These are phyloP conservation scores for Mycena epipterygia DNA, from an alignment of 768 basidiomycete genomes.

Conservation along the genomic window DNA sequence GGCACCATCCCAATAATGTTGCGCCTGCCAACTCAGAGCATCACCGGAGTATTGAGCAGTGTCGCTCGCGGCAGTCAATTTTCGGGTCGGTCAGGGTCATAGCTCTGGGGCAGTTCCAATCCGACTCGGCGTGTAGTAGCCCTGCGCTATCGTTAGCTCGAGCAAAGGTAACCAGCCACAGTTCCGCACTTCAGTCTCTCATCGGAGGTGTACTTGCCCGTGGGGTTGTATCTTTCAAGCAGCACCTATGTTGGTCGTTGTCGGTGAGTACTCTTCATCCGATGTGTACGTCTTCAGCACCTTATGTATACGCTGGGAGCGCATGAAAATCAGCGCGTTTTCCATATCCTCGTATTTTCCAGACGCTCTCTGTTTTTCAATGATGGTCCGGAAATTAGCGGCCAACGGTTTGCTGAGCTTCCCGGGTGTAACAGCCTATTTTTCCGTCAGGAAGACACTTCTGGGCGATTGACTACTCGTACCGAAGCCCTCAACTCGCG, in stretches of 20 bases:
- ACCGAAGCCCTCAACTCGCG: constrained; percentile 70
- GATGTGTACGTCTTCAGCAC: constrained; percentile 51
- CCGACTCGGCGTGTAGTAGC: constrained; percentile 92
- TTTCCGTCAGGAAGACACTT: neutral
- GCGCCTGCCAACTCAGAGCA: neutral
- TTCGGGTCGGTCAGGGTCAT: constrained; percentile 38
- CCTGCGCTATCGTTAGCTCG: constrained; percentile 21
- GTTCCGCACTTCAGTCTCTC: constrained; percentile 72
- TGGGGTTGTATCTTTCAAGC: constrained; percentile 90
- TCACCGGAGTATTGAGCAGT: neutral
- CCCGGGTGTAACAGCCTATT: constrained; percentile 49
- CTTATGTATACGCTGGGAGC: constrained; percentile 82
- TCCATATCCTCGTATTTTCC: constrained; percentile 58
- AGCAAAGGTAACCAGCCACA: neutral
- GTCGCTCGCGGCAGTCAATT: neutral
- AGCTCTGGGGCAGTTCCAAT: constrained; percentile 79
- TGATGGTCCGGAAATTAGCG: constrained; percentile 66
- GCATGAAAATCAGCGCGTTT: constrained; percentile 76
- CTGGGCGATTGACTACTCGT: neutral
- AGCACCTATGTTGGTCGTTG: constrained; percentile 63
- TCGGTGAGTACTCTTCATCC: neutral
- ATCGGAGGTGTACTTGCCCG: constrained; percentile 81
- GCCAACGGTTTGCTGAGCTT: constrained; percentile 59
- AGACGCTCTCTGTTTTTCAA: constrained; percentile 55
- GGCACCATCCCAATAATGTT: too few species aligned